Base-by-base conservation (phyloP, 2,329 filamentous ascomycete genomes). In the Xylaria sp. region DNA sequence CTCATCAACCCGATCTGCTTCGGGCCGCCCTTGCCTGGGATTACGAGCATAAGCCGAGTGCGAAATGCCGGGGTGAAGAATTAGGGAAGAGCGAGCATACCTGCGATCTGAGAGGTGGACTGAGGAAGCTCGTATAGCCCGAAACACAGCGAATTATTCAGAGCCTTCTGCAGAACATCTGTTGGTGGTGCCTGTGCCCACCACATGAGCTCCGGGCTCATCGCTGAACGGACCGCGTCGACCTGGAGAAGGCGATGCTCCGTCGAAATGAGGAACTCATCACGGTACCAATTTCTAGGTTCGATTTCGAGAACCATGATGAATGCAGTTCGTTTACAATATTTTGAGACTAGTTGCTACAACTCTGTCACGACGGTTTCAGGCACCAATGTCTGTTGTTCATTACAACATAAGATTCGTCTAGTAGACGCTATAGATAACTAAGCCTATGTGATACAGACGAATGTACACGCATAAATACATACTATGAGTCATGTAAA, bases 231-330 rank as follows among this genome's bases (percentile, higher is more conserved):
- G 72, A 91, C 80, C 40, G 83, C 83, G 42, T 82, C 77, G 28
- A 86, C 79, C 61, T 89, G 84, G 67, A 92, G 79, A 61, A 87
- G 84, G 10, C 79, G 75, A 36, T 84, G 84, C 74, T 91, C 85
- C 44, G 88, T 90, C 33, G 89, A 91, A 77, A 90, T 81, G 72
- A 89, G 79, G 77, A 88, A 90, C 65, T 83, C 82, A 71, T 85
- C 83, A 51, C 82, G 81, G 72, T 83, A 84, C 86, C 86, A 88
- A 68, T 80, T 83, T 56, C 70, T 76, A 20, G 75, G 62, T 46
- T 76, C 71, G n/a, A 67, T 68, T 48, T 75, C 72, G 40, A 76
- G 71, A 36, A 68, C 71, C 74, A 77, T 76, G 44, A 33, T 61
- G 42, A 33, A 36, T 56, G 13, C 38, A 54, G 38, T 54, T 6